These are phyloP conservation scores for Lodderomyces jiufengensis DNA, from an alignment of 1,139 yeast genomes.

Conservation along the genomic window DNA sequence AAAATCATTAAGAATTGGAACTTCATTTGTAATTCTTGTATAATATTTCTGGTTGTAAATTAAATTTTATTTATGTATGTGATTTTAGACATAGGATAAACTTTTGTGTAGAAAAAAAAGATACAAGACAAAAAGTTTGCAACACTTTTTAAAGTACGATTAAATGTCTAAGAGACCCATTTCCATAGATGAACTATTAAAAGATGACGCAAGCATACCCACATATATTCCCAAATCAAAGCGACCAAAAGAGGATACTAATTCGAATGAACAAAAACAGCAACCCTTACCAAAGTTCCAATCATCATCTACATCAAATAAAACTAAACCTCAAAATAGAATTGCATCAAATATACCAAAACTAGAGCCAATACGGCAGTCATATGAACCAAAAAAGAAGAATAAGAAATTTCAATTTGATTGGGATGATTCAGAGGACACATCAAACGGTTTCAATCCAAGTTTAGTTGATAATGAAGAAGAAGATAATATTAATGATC, in stretches of 20 bases:
- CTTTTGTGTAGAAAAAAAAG: no score
- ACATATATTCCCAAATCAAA: constrained; percentile 48
- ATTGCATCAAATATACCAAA: no score
- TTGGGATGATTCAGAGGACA: constrained; percentile 71
- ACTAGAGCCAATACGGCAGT: no score
- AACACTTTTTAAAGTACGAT: constrained; percentile 6
- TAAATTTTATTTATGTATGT: no score
- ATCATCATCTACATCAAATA: constrained; percentile 3
- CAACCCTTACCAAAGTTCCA: constrained; percentile 1
- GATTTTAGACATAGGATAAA: no score
- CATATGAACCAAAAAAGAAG: constrained; percentile 1
- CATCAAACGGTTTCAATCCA: constrained; percentile 45
- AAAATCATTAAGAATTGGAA: no score
- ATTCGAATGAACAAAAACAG: constrained; percentile 7
- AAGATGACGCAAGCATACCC: constrained; percentile 28
- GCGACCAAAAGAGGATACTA: constrained; percentile 32
- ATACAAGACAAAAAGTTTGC: no score
- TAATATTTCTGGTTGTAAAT: no score
- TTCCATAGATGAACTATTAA: constrained; percentile 44
- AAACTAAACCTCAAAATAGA: no score
- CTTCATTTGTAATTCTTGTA: no score
- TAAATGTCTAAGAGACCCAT: constrained; percentile 27
- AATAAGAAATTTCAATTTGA: constrained; percentile 50
- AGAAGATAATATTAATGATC: constrained; percentile 12
- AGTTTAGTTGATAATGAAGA: constrained; percentile 21